These are phyloP conservation scores for Carex littledalei DNA, from an alignment of 176 grass and related monocot genomes.

Conservation along the genomic window DNA sequence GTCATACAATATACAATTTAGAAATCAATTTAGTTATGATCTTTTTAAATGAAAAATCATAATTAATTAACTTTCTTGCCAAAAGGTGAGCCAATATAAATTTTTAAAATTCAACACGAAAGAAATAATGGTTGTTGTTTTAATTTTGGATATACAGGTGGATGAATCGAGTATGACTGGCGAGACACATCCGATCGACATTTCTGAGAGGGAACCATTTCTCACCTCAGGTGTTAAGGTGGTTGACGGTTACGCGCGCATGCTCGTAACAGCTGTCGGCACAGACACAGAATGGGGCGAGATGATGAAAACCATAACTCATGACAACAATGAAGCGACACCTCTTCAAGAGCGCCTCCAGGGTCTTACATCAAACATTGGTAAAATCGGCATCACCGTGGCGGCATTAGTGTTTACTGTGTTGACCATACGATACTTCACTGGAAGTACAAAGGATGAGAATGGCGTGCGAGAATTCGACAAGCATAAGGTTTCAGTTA, in stretches of 20 bases:
- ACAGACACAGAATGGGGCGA: conserved; percentile 67
- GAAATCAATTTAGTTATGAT: background rate
- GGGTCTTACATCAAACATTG: conserved; percentile 57
- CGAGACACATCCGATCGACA: conserved; percentile 48
- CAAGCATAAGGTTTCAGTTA: conserved; percentile 14
- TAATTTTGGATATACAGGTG: conserved; percentile 3
- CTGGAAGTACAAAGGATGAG: conserved; percentile 60
- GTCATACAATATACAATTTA: background rate
- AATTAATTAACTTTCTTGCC: background rate
- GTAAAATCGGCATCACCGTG: conserved; percentile 63
- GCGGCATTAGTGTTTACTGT: conserved; percentile 58
- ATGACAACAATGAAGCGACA: conserved; percentile 47
- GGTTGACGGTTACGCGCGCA: conserved; percentile 50
- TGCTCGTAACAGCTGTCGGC: conserved; percentile 77
- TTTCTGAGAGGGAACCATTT: conserved; percentile 43
- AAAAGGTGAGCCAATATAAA: background rate
- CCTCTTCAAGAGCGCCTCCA: conserved; percentile 74
- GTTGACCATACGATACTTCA: conserved; percentile 57
- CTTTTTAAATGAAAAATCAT: background rate
- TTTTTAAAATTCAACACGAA: background rate
- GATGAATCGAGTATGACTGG: conserved; percentile 96
- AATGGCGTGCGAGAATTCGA: conserved; percentile 41
- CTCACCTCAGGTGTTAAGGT: conserved; percentile 67
- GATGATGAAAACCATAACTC: conserved; percentile 68
- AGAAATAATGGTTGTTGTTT: background rate